Evolutionary conservation across 208 protist genomes (phyloP).

Genomic region (Crithidia expoeki): DNA sequence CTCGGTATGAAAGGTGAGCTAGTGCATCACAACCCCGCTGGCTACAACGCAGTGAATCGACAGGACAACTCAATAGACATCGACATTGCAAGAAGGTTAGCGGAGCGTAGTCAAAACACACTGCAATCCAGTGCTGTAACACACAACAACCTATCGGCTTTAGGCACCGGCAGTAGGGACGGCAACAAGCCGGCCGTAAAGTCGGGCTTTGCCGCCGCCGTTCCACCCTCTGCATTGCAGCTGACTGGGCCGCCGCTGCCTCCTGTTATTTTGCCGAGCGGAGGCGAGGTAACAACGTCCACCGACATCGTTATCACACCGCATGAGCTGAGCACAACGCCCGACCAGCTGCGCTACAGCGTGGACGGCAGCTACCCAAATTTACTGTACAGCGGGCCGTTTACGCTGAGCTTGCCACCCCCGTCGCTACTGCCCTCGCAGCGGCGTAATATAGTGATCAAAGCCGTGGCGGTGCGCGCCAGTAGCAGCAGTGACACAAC

Average conservation of each 20-base stretch:
- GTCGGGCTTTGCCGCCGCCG: background rate
- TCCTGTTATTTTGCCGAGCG: conserved; percentile 59
- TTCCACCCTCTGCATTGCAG: background rate
- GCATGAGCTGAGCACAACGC: conserved; percentile 42
- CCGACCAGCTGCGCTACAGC: conserved; percentile 83
- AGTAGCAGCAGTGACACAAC: background rate
- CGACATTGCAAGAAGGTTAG: conserved; percentile 18
- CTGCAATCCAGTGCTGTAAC: background rate
- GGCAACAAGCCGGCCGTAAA: background rate
- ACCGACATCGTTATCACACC: conserved; percentile 72
- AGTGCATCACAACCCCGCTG: no score
- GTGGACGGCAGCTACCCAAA: conserved; percentile 75
- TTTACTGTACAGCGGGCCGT: conserved; percentile 74
- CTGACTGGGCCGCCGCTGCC: conserved; percentile 20
- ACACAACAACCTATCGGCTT: conserved; percentile 2
- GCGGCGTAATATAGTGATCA: conserved; percentile 42
- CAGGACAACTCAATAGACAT: conserved; percentile 28
- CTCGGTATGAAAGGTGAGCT: no score
- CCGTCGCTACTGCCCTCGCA: conserved; percentile 25
- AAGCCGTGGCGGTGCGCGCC: conserved; percentile 53
- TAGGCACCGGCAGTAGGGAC: no score
- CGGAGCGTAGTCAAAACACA: conserved; percentile 7
- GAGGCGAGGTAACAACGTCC: conserved; percentile 71
- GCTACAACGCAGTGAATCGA: background rate
- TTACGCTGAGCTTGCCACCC: conserved; percentile 68